A percentile compares a stretch with the other conserved stretches of the same genome.
These are phyloP conservation scores for Gracilaria gracilis DNA, from an alignment of 23 red algal genomes.

Conservation along the genomic window DNA sequence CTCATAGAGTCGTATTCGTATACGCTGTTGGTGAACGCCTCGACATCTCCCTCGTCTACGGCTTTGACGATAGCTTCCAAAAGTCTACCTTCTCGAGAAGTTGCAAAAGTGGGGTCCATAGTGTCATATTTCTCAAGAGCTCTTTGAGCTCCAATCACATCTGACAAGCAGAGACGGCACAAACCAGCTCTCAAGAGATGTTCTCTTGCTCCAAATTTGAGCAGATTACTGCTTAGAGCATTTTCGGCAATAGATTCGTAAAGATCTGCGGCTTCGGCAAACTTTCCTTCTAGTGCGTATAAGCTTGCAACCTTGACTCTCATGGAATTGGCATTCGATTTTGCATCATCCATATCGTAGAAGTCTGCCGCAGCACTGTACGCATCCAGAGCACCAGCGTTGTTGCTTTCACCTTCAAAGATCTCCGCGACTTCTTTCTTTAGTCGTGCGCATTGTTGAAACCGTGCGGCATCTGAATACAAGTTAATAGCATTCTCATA, in stretches of 20 bases:
- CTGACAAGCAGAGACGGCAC: conserved; percentile 72
- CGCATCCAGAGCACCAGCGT: conserved; percentile 44
- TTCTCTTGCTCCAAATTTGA: conserved; percentile 92
- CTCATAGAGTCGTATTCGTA: conserved; percentile 89
- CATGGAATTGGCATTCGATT: conserved; percentile 87
- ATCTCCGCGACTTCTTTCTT: conserved; percentile 96
- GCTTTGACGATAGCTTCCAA: conserved; percentile 79
- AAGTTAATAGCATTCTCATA: conserved; percentile 83
- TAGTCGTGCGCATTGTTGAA: conserved; percentile 85
- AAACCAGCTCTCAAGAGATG: conserved; percentile 88
- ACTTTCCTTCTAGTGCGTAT: conserved; percentile 75
- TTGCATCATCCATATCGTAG: conserved; percentile 93
- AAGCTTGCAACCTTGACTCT: conserved; percentile 88
- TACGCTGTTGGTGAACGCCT: conserved; percentile 84
- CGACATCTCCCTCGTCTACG: conserved; percentile 81
- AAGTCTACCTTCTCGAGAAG: conserved; percentile 84
- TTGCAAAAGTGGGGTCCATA: conserved; percentile 80
- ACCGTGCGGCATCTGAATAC: conserved; percentile 79
- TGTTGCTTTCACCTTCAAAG: conserved; percentile 66
- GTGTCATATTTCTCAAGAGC: conserved; percentile 78
- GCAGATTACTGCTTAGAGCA: conserved; percentile 76
- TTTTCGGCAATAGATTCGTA: conserved; percentile 88
- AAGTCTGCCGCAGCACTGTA: conserved; percentile 89
- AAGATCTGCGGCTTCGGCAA: conserved; percentile 71
- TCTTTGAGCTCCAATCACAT: conserved; percentile 85